These are phyloP conservation scores for Pyrrhoderma lamaoense DNA, from an alignment of 1,284 basidiomycete genomes.

Conservation along the genomic window DNA sequence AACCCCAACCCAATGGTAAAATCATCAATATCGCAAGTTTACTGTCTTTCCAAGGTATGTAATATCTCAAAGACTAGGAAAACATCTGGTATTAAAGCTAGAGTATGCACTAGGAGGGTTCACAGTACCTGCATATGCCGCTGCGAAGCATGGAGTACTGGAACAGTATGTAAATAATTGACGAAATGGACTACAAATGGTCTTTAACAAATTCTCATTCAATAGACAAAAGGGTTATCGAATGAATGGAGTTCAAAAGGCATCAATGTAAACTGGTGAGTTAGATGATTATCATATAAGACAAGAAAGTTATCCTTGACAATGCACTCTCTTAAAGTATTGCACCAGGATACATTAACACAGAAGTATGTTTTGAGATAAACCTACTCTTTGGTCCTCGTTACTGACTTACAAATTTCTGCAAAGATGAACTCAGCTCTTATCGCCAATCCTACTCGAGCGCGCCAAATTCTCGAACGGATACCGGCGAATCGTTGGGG, in stretches of 20 bases:
- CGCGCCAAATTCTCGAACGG: constrained; percentile 86
- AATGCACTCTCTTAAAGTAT: constrained; percentile 45
- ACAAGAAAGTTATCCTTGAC: constrained; percentile 33
- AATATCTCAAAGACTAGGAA: constrained; percentile 25
- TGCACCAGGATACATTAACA: constrained; percentile 88
- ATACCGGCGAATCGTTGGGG: constrained; percentile 94
- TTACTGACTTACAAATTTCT: no score
- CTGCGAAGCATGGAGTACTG: constrained; percentile 78
- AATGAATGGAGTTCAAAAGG: constrained; percentile 44
- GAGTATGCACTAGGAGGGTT: constrained; percentile 43
- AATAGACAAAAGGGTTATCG: constrained; percentile 28
- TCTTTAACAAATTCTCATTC: background rate
- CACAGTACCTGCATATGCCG: constrained; percentile 86
- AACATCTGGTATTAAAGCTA: background rate
- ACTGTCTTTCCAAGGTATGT: constrained; percentile 36
- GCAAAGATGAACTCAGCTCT: constrained; percentile 73
- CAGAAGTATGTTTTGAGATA: constrained; percentile 60
- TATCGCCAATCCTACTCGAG: constrained; percentile 63
- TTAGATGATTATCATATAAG: background rate
- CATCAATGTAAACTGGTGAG: constrained; percentile 40
- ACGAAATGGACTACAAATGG: background rate
- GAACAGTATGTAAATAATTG: constrained; percentile 23
- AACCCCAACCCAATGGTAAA: constrained; percentile 28
- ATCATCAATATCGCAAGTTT: constrained; percentile 34
- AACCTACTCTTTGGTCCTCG: constrained; percentile 17